Evolutionary conservation across 2,329 filamentous ascomycete genomes (phyloP), one percentile per base, ranked within the genome.

Genomic region (Aspergillus ochraceus): DNA sequence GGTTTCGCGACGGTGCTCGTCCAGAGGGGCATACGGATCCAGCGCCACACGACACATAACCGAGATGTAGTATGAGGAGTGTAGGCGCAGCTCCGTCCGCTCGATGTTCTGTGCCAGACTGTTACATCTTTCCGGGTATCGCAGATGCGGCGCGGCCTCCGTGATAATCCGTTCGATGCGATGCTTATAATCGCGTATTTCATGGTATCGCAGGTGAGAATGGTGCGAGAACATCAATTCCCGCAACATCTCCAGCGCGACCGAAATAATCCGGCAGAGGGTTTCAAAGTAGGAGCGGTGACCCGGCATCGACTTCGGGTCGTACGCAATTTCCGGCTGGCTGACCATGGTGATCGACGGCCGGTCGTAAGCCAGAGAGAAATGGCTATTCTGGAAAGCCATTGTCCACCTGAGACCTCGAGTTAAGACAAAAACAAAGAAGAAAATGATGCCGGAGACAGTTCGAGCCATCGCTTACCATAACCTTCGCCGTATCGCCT

Each of bases 361-460:
- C 50, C 84, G 76, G 65, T 87, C 84, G 71, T 86, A 87, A 1
- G 84, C 85, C 49, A 87, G 82, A 17, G 84, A 86, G n/a, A 86
- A 78, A 45, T 86, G 76, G 51, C 83, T 85, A 65, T 87, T 85
- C 65, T 86, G 84, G 79, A 85, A 86, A 17, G 86, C 77, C 61
- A 87, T 78, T 17, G 82, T 79, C 84, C 84, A 87, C 73, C 72
- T 71, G 29, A 17, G 26, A 26, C 10, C 49, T 2, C 26, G 32
- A n/a, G 36, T 42, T 42, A n/a, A 8, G n/a, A 42, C 5, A 10
- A 54, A 29, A 6, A 29, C 2, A 4, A n/a, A 42, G 5, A 42
- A n/a, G 2, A n/a, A 6, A 42, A 6, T 42, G 17, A n/a, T 14
- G 36, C 52, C 42, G 29, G 14, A 26, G 20, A 51, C 49, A 51